Evolutionary conservation across 768 basidiomycete species (phyloP), one percentile per base, ranked within the genome.

Genomic region (Suillus subaureus): DNA sequence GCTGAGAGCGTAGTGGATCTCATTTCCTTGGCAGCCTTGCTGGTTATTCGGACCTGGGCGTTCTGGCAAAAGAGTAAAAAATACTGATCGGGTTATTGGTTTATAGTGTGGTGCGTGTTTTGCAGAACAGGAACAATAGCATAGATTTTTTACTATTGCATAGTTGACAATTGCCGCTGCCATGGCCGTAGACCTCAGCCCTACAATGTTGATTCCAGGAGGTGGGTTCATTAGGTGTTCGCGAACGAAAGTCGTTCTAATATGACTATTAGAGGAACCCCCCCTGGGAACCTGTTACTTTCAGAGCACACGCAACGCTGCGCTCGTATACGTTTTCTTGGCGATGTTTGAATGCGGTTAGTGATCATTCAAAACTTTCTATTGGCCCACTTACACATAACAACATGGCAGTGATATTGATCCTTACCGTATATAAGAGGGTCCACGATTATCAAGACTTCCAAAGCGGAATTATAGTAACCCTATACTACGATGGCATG

Each of bases 11-110:
- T 11, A 11, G 18, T 6, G 39, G 11, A 7, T 21, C 11, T 21
- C 49, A 28, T 54, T 28, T 39, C 26, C 26, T 42, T 3, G 18
- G 11, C 49, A 73, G 71, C 45, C 37, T 63, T 72, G 39, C 61
- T 72, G 1, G 3, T 66, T 57, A 28, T 71, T 18, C 66, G 67
- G 54, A 73, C 71, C n/a, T 68, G 66, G 35, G 71, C 71, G 0
- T 73, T 68, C 23, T 72, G 71, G 71, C 54, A 70, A 28, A 51
- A 67, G 13, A 39, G 68, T 40, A 72, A 56, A 43, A 31, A 52
- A 16, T 23, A 3, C 37, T 65, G 35, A 68, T 57, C n/a, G 66
- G 67, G 12, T 70, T 73, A 39, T 13, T 47, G 23, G 4, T 23
- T 26, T 73, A 69, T 4, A 60, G 23, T 51, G 9, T 4, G 4